phyloP scores from a whole-genome alignment of 768 basidiomycete species.

The Kwoniella mangroviensis region DNA sequence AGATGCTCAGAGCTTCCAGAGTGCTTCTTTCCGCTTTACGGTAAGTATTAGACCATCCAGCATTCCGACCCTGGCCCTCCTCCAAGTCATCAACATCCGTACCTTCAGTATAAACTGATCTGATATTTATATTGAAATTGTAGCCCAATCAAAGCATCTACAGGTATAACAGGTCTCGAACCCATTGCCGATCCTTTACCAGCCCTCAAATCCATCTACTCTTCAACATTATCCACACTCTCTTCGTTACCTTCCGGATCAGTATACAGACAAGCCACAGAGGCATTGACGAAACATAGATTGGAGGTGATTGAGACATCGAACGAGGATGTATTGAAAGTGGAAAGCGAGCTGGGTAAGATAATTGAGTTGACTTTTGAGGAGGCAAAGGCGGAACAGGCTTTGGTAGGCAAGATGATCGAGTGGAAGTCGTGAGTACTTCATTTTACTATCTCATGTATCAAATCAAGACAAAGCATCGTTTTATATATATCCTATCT shows the following conservation, averaged over 20 bases:
- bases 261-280: conserved; percentile 86
- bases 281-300: conserved; percentile 73
- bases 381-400: conserved; percentile 80
- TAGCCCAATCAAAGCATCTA: conserved; percentile 70
- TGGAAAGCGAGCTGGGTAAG: conserved; percentile 79
- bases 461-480: too few species aligned
- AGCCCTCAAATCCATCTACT: conserved; percentile 73
- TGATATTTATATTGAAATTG: conserved; percentile 6
- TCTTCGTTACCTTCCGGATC: conserved; percentile 74
- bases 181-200: conserved; percentile 86
- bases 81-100: not conserved
- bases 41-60: conserved; percentile 16
- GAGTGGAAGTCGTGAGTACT: conserved; percentile 91
- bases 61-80: not conserved
- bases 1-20: conserved; percentile 40
- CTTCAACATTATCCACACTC: conserved; percentile 73
- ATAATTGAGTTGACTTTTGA: conserved; percentile 84
- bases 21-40: conserved; percentile 28
- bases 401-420: conserved; percentile 77
- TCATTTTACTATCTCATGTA: too few species aligned
- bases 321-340: conserved; percentile 67
- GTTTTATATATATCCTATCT: too few species aligned
- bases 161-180: conserved; percentile 80
- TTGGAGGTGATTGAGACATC: conserved; percentile 73
- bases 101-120: not conserved